Evolutionary conservation across 2,329 filamentous ascomycete genomes (phyloP).

Genomic region (Coniochaeta sp.): DNA sequence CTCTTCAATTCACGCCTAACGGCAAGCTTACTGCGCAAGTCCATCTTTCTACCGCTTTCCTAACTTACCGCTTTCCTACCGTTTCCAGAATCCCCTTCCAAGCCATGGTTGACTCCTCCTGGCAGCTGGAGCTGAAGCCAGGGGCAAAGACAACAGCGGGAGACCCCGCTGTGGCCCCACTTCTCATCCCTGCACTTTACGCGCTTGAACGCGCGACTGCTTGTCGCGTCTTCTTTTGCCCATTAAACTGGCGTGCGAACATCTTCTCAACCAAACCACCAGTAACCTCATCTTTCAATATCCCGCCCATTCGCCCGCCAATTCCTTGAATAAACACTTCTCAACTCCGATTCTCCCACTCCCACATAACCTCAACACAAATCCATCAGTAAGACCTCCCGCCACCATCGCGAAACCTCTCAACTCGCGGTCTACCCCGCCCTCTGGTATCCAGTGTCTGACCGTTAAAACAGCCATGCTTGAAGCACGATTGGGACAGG

Average conservation of each 20-base stretch:
- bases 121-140: too few species aligned
- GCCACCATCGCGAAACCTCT: neutral
- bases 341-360: neutral
- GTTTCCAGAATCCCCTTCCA: too few species aligned
- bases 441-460: slow-evolving; percentile 4
- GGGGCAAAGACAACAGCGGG: too few species aligned
- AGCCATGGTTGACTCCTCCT: too few species aligned
- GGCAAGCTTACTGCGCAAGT: too few species aligned
- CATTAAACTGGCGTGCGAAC: neutral
- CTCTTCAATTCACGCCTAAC: too few species aligned
- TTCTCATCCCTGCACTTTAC: slow-evolving; percentile 3
- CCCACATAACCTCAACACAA: neutral
- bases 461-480: slow-evolving; percentile 54
- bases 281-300: neutral
- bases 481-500: slow-evolving; percentile 96
- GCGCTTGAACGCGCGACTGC: neutral
- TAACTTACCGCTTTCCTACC: too few species aligned
- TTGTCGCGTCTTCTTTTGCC: neutral
- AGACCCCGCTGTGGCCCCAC: too few species aligned
- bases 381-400: slow-evolving; percentile 12
- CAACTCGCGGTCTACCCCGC: neutral
- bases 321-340: neutral
- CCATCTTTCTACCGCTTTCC: too few species aligned
- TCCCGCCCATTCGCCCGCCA: neutral
- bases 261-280: slow-evolving; percentile 1